These are phyloP conservation scores for Cyclostephanos invisitatus DNA, from an alignment of 108 stramenopile species.

Conservation along the genomic window DNA sequence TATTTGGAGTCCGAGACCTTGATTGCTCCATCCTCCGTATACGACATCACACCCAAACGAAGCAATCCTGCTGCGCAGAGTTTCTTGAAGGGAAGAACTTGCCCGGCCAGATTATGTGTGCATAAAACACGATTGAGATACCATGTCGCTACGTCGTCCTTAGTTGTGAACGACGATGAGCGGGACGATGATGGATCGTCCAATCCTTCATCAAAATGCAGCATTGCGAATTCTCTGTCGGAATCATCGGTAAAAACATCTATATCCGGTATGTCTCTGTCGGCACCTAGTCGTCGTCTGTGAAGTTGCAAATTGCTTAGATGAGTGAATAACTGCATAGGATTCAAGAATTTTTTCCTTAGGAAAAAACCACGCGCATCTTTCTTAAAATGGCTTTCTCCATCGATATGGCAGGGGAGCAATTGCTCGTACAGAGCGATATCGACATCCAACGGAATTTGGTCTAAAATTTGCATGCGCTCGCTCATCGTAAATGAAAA, in stretches of 20 bases:
- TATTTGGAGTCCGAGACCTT: constrained; percentile 3
- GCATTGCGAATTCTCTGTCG: constrained; percentile 24
- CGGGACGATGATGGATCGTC: not conserved
- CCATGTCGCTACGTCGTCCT: constrained; percentile 44
- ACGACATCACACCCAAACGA: constrained; percentile 28
- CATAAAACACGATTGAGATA: constrained; percentile 47
- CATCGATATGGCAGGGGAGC: constrained; percentile 39
- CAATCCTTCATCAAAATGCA: not conserved
- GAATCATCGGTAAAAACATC: constrained; percentile 31
- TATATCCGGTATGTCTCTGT: constrained; percentile 11
- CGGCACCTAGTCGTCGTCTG: constrained; percentile 9
- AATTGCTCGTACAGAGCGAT: constrained; percentile 58
- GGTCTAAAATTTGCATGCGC: constrained; percentile 45
- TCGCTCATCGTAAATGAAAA: constrained; percentile 35
- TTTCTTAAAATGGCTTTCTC: constrained; percentile 1
- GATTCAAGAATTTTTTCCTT: constrained; percentile 17
- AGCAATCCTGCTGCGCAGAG: constrained; percentile 30
- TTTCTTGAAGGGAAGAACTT: constrained; percentile 14
- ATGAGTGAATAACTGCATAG: constrained; percentile 43
- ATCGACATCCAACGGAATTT: constrained; percentile 52
- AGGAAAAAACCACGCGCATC: constrained; percentile 13
- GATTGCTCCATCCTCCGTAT: constrained; percentile 12
- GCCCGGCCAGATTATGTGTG: constrained; percentile 29
- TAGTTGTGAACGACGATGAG: not conserved
- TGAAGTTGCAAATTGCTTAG: constrained; percentile 29